Evolutionary conservation across 2,329 filamentous ascomycete species (phyloP), one percentile per base, ranked within the genome.

Genomic region (Sclerotinia minor): DNA sequence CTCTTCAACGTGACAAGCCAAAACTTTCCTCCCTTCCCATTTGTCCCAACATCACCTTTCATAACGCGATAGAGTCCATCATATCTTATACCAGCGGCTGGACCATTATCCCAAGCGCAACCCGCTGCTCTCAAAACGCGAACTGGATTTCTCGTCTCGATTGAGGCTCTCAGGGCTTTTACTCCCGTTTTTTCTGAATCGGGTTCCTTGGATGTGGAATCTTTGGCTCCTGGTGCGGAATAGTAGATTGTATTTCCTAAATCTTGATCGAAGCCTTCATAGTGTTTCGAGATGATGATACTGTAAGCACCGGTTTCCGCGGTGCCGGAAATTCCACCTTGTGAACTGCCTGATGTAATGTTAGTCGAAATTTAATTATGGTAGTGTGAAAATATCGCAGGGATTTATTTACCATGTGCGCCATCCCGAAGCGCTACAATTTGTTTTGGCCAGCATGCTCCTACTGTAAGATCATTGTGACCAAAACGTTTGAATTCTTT

Each of bases 361-460:
- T 63, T 52, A 26, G 60, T 63, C 21, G 9, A 2, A 3, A 8
- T 63, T 24, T 1, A n/a, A n/a, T n/a, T n/a, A 29, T 38, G 11
- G 9, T 2, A n/a, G 9, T 4, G 1, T 21, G 41, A 24, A 29
- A 24, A 29, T 13, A 3, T 2, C 15, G 4, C 21, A 6, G n/a
- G 24, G 5, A 58, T 8, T 13, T n/a, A 32, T 45, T 59, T 59
- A 59, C 64, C 64, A n/a, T 66, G 64, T 2, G 64, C 64, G 17
- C 64, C 64, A 32, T 66, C 64, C 0, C 64, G 32, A 7, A 66
- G 38, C 1, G 64, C 54, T 0, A 44, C 44, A 5, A 66, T 41
- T 44, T 52, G 64, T 24, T 17, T 26, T 0, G 64, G 11, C 64
- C 54, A 66, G 6, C 64, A 66, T 6, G 44, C 53, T 1, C 64